Base-by-base conservation (phyloP, 441 rosid genomes). In the Melastoma candidum region DNA sequence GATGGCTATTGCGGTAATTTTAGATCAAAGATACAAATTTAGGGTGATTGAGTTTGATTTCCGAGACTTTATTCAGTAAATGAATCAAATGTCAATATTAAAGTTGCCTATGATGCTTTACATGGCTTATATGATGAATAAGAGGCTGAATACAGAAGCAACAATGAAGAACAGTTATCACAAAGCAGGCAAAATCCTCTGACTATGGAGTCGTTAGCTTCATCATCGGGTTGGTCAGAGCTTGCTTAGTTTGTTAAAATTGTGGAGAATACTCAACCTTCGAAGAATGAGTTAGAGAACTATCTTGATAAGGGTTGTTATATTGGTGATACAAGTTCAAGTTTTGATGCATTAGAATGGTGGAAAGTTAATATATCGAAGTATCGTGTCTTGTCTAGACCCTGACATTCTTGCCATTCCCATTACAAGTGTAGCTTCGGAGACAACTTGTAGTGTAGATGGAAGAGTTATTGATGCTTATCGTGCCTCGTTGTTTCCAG, bases 11-110 rank as follows among this genome's bases (percentile, higher is more conserved):
- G 12, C 47, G 4, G 7, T 9, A 0, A 7, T 13, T 41, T 53
- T 41, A 4, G 47, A 53, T 53, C 47, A 46, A 53, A 41, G 57
- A 9, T 41, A n/a, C 7, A 53, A 53, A 9, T 36, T 36, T 12
- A 14, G 11, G 12, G 7, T 53, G 7, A 9, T 53, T 5, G 1
- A 53, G 3, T 53, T 9, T 11, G 13, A 2, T 41, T 12, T 53
- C 14, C 27, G 7, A 7, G 11, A 5, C 12, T 53, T 13, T 53
- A 53, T 17, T 39, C 45, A 14, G 3, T 12, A 12, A 3, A 17
- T 39, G 47, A 53, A 41, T 17, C 22, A 17, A 17, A 17, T 17
- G 22, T 17, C 22, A 17, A 17, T 17, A 17, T 17, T 17, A 17
- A 41, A 41, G 57, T 41, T 12, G 6, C 1, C 22, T 17, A 14